These are phyloP conservation scores for Saccharomyces mikatae DNA, from an alignment of 805 yeast species.

Conservation along the genomic window DNA sequence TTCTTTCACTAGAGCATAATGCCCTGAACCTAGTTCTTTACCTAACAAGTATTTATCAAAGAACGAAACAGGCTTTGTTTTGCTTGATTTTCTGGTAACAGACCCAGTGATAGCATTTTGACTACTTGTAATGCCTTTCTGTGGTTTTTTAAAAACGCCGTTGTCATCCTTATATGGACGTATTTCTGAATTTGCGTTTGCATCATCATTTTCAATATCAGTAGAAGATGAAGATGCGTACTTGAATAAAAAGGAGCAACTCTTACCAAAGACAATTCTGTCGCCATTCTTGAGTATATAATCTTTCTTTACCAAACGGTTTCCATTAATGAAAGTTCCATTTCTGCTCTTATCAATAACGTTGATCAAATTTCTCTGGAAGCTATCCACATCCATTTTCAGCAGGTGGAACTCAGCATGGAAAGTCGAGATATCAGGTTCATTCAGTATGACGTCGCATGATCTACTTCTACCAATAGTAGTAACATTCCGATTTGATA, in stretches of 20 bases:
- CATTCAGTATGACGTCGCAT: slow-evolving; percentile 48
- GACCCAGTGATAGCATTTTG: slow-evolving; percentile 12
- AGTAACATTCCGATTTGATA: slow-evolving; percentile 31
- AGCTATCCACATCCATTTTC: slow-evolving; percentile 30
- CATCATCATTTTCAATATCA: slow-evolving; percentile 4
- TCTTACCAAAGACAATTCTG: slow-evolving; percentile 48
- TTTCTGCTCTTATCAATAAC: slow-evolving; percentile 51
- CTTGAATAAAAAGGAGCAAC: slow-evolving; percentile 43
- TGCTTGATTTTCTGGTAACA: slow-evolving; percentile 1
- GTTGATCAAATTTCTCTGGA: slow-evolving; percentile 33
- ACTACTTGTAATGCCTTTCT: slow-evolving; percentile 16
- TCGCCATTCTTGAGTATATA: slow-evolving; percentile 56
- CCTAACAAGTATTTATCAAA: slow-evolving; percentile 47
- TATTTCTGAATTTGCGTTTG: not conserved
- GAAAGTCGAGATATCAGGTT: slow-evolving; percentile 54
- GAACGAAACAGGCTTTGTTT: slow-evolving; percentile 34
- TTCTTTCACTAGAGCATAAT: slow-evolving; percentile 73
- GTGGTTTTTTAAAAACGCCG: slow-evolving; percentile 24
- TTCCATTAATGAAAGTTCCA: slow-evolving; percentile 61
- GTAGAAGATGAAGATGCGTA: slow-evolving; percentile 23
- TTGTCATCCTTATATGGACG: slow-evolving; percentile 5
- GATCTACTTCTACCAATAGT: slow-evolving; percentile 50
- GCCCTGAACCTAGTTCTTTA: slow-evolving; percentile 62
- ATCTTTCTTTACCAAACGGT: slow-evolving; percentile 39
- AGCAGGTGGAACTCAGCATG: slow-evolving; percentile 51